phyloP scores from a whole-genome alignment of 305 asterid genomes.

The Solanum hybrid region DNA sequence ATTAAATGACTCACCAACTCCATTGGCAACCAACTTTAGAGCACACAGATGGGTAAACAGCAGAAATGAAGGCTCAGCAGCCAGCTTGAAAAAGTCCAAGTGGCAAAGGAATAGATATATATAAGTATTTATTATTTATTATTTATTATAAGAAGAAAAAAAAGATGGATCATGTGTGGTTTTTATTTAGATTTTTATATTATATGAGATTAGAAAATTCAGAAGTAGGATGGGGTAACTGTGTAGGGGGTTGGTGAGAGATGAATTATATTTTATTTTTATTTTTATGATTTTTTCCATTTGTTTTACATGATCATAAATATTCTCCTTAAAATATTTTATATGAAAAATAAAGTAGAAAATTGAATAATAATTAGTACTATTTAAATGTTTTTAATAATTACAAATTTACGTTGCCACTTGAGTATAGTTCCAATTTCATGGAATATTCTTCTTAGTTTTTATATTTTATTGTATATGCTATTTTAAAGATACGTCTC shows the following conservation, averaged over 20 bases:
- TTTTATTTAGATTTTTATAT: neutral
- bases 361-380: neutral
- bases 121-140: neutral
- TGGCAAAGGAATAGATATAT: neutral
- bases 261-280: neutral
- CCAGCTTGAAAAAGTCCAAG: neutral
- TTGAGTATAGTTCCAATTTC: neutral
- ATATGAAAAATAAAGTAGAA: no score
- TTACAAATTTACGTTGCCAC: neutral
- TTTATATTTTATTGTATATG: no score
- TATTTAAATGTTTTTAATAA: neutral
- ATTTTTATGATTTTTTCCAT: neutral
- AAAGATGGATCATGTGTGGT: neutral
- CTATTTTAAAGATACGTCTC: no score
- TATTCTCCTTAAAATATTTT: neutral
- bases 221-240: neutral
- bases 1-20: constrained; percentile 13
- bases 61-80: neutral
- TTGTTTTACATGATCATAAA: neutral
- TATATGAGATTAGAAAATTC: neutral
- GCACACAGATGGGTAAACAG: neutral
- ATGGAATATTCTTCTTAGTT: neutral
- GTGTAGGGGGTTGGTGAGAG: neutral
- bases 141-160: neutral
- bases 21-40: constrained; percentile 5